Conservation (phyloP, 2,329 filamentous ascomycete genomes). For the Fusarium scirpi region DNA sequence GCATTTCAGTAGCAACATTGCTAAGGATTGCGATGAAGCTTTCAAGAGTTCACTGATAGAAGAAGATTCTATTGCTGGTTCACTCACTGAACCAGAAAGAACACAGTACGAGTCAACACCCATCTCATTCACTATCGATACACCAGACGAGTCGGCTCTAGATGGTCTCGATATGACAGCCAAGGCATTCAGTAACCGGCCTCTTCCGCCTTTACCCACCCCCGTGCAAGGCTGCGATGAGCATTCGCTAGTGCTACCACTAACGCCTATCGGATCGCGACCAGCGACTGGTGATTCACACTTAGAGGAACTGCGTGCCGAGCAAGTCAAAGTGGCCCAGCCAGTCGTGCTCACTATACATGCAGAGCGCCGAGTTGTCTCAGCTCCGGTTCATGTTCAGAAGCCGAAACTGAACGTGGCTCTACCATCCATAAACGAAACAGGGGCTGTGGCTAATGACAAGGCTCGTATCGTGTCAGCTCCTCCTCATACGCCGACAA, state of each 20-base stretch:
- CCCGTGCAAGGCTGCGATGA: slow-evolving; percentile 41
- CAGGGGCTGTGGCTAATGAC: slow-evolving; percentile 46
- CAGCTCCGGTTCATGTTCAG: slow-evolving; percentile 63
- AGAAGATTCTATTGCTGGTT: slow-evolving; percentile 53
- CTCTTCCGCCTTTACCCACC: slow-evolving; percentile 63
- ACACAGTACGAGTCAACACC: slow-evolving; percentile 55
- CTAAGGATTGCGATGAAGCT: slow-evolving; percentile 90
- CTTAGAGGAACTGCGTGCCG: slow-evolving; percentile 39
- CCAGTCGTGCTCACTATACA: slow-evolving; percentile 51
- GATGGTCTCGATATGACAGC: slow-evolving; percentile 33
- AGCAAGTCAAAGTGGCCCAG: slow-evolving; percentile 49
- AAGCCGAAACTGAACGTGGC: slow-evolving; percentile 53
- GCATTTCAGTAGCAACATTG: slow-evolving; percentile 85
- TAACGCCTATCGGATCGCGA: slow-evolving; percentile 38
- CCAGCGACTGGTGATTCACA: slow-evolving; percentile 46
- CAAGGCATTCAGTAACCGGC: slow-evolving; percentile 61
- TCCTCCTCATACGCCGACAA: slow-evolving; percentile 54
- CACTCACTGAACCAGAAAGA: slow-evolving; percentile 50
- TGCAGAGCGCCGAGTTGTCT: slow-evolving; percentile 61
- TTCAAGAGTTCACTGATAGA: slow-evolving; percentile 76
- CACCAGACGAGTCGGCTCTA: slow-evolving; percentile 43
- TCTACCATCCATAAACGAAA: slow-evolving; percentile 64
- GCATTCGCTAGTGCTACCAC: slow-evolving; percentile 30
- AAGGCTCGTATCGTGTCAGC: slow-evolving; percentile 62
- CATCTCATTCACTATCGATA: slow-evolving; percentile 57